Evolutionary conservation across 2,329 filamentous ascomycete genomes (phyloP).

Genomic region (Colletotrichum sidae): DNA sequence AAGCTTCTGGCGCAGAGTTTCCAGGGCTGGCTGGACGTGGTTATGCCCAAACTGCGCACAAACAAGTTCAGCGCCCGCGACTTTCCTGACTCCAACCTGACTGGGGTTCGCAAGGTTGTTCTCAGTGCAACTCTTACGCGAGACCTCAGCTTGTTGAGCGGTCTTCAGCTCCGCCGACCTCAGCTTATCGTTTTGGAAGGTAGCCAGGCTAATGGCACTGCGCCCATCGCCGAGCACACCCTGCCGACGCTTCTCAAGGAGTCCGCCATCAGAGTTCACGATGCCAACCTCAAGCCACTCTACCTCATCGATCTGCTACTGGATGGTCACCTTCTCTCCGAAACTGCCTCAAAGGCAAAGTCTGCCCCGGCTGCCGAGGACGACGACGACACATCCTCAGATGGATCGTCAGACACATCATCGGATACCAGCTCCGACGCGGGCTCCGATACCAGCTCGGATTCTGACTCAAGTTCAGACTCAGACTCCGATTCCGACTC

Average conservation of each 20-base stretch:
- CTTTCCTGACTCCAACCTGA: constrained; percentile 63
- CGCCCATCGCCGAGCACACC: constrained; percentile 58
- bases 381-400: constrained; percentile 49
- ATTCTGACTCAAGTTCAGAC: constrained; percentile 49
- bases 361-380: constrained; percentile 33
- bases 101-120: constrained; percentile 80
- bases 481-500: constrained; percentile 45
- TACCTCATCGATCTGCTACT: constrained; percentile 84
- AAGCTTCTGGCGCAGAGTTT: constrained; percentile 91
- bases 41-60: constrained; percentile 71
- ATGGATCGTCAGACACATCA: constrained; percentile 42
- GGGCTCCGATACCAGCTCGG: constrained; percentile 49
- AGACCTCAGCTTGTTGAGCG: constrained; percentile 83
- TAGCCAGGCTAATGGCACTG: constrained; percentile 48
- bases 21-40: constrained; percentile 85
- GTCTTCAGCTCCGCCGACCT: constrained; percentile 78
- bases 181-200: constrained; percentile 81
- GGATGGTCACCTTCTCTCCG: constrained; percentile 59
- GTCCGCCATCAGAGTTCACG: constrained; percentile 74
- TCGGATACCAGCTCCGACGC: constrained; percentile 44
- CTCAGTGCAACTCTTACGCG: constrained; percentile 93
- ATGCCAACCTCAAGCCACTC: constrained; percentile 81
- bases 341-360: constrained; percentile 36
- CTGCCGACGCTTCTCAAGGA: constrained; percentile 75
- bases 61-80: constrained; percentile 63